Conservation (phyloP, 257 asterid species). For the Nicotiana tomentosiformis region DNA sequence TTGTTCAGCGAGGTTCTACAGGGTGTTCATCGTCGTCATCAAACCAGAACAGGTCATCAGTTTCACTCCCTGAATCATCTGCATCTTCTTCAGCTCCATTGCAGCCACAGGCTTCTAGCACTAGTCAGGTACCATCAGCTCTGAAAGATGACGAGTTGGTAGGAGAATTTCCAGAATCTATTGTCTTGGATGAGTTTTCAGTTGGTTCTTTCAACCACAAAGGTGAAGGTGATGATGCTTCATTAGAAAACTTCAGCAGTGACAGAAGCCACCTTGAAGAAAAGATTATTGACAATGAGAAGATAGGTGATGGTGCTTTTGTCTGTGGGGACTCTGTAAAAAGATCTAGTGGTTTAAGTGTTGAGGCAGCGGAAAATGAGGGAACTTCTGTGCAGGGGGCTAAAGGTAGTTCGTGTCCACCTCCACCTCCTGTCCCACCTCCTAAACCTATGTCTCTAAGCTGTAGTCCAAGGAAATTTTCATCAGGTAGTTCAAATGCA, state of each 20-base stretch:
- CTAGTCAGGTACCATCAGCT: slow-evolving; percentile 39
- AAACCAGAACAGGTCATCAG: slow-evolving; percentile 46
- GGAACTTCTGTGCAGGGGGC: slow-evolving; percentile 45
- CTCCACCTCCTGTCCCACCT: slow-evolving; percentile 97
- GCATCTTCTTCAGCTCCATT: slow-evolving; percentile 45
- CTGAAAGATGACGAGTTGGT: slow-evolving; percentile 50
- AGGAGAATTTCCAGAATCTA: slow-evolving; percentile 50
- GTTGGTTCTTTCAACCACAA: slow-evolving; percentile 36
- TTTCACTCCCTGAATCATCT: slow-evolving; percentile 34
- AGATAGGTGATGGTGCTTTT: slow-evolving; percentile 1
- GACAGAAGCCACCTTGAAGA: slow-evolving; percentile 32
- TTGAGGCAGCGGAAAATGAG: slow-evolving; percentile 50
- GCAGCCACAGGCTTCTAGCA: slow-evolving; percentile 39
- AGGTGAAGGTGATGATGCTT: slow-evolving; percentile 40
- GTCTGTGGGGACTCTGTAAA: slow-evolving; percentile 38
- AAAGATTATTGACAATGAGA: slow-evolving; percentile 32
- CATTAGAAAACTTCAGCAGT: slow-evolving; percentile 29
- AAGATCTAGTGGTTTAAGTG: slow-evolving; percentile 34
- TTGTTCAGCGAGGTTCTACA: slow-evolving; percentile 83
- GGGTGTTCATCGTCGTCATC: slow-evolving; percentile 61
- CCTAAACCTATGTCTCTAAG: slow-evolving; percentile 56
- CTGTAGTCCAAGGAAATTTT: slow-evolving; percentile 41
- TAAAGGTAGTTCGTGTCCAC: slow-evolving; percentile 67
- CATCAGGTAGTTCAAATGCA: slow-evolving; percentile 43
- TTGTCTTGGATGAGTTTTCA: slow-evolving; percentile 38